A percentile compares a stretch with the other conserved stretches of the same genome.
phyloP scores from a whole-genome alignment of 257 asterid species.

The Nicotiana attenuata region DNA sequence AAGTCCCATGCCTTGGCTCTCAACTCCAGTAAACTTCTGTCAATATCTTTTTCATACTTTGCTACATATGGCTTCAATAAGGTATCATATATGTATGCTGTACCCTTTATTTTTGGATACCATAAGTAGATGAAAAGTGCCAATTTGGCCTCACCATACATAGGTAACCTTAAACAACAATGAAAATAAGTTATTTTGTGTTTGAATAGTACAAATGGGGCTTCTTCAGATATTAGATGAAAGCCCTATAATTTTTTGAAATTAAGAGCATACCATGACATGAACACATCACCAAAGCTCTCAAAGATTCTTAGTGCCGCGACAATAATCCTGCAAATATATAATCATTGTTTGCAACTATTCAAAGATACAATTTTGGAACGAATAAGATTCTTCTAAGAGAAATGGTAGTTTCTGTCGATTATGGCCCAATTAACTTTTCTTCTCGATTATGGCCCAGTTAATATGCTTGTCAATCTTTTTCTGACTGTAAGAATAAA shows the following conservation, averaged over 20 bases:
- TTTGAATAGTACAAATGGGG: no score
- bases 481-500: no score
- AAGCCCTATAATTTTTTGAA: background rate
- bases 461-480: background rate
- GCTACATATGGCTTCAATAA: slow-evolving; percentile 61
- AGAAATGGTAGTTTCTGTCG: background rate
- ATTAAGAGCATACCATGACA: slow-evolving; percentile 57
- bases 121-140: slow-evolving; percentile 51
- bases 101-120: slow-evolving; percentile 86
- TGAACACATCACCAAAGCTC: slow-evolving; percentile 50
- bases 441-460: background rate
- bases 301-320: slow-evolving; percentile 63
- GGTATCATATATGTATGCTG: slow-evolving; percentile 47
- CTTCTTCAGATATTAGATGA: background rate
- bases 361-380: background rate
- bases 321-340: slow-evolving; percentile 58
- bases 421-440: no score
- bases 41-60: slow-evolving; percentile 62
- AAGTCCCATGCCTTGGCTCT: slow-evolving; percentile 70
- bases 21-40: slow-evolving; percentile 49
- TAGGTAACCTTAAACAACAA: slow-evolving; percentile 56
- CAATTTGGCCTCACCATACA: slow-evolving; percentile 61
- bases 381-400: background rate
- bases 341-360: background rate
- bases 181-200: background rate